Evolutionary conservation across 305 asterid species (phyloP).

Genomic region (Nicotiana rustica): DNA sequence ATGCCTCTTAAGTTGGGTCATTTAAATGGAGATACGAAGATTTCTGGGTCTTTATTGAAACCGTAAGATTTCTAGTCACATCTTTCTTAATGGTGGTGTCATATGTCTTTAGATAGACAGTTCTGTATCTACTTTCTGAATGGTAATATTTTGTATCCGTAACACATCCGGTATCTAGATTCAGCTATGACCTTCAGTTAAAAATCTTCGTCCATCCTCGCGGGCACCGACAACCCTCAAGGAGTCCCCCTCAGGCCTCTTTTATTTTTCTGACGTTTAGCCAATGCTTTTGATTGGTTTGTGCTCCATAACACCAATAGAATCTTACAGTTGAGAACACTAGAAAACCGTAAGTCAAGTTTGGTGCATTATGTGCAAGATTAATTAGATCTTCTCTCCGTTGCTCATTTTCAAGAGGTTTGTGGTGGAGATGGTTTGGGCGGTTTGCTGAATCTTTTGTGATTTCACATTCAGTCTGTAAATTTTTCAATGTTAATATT

Average conservation of each 20-base stretch:
- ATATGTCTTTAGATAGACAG: slow-evolving; percentile 9
- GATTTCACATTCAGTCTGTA: slow-evolving; percentile 14
- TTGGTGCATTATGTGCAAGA: slow-evolving; percentile 27
- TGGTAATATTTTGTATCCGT: slow-evolving; percentile 26
- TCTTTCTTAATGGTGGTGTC: slow-evolving; percentile 36
- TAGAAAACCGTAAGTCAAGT: not conserved
- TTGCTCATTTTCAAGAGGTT: slow-evolving; percentile 20
- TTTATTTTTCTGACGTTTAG: not conserved
- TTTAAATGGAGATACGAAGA: slow-evolving; percentile 96
- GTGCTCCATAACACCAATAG: slow-evolving; percentile 22
- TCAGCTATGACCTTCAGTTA: slow-evolving; percentile 27
- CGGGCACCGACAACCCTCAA: not conserved
- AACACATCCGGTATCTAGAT: slow-evolving; percentile 20
- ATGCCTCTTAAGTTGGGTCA: slow-evolving; percentile 84
- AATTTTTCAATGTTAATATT: not conserved
- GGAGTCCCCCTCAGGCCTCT: slow-evolving; percentile 1
- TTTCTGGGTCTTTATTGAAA: slow-evolving; percentile 91
- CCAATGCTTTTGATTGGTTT: slow-evolving; percentile 14
- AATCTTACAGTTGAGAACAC: slow-evolving; percentile 4
- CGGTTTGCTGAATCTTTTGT: not conserved
- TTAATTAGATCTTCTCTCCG: slow-evolving; percentile 6
- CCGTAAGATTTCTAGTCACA: slow-evolving; percentile 74
- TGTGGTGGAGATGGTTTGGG: slow-evolving; percentile 10
- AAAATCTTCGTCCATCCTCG: not conserved
- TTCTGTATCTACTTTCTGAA: slow-evolving; percentile 34